Evolutionary conservation across 345 rosid genomes (phyloP).

Genomic region (Ceriops tagal): DNA sequence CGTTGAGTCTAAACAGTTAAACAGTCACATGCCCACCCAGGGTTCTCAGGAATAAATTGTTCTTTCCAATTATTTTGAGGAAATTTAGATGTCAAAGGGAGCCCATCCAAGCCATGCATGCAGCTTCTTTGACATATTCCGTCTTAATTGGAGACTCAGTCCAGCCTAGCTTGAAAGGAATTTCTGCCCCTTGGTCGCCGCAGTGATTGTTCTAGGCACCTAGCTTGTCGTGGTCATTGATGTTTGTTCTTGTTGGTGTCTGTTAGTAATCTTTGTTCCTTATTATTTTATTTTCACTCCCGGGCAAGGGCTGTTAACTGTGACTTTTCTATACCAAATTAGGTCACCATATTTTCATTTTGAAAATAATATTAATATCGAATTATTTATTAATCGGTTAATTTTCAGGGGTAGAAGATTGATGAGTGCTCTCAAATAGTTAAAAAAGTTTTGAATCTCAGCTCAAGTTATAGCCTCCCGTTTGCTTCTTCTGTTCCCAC

Average conservation of each 20-base stretch:
- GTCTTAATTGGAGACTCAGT: conserved; percentile 15
- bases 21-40: conserved; percentile 19
- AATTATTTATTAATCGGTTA: too few relatives aligned
- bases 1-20: conserved; percentile 6
- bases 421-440: too few relatives aligned
- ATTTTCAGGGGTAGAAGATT: too few relatives aligned
- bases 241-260: background rate
- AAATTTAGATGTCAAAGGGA: conserved; percentile 2
- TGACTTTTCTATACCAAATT: too few relatives aligned
- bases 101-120: conserved; percentile 40
- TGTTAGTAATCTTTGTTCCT: too few relatives aligned
- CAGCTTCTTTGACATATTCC: conserved; percentile 19
- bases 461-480: too few relatives aligned
- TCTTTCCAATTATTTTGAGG: conserved; percentile 21
- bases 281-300: too few relatives aligned
- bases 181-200: conserved; percentile 5
- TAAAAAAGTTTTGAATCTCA: too few relatives aligned
- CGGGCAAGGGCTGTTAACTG: too few relatives aligned
- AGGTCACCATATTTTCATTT: too few relatives aligned
- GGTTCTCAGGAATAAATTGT: conserved; percentile 6
- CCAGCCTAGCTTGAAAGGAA: conserved; percentile 43
- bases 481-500: too few relatives aligned
- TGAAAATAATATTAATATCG: too few relatives aligned
- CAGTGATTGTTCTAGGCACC: conserved; percentile 1
- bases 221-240: background rate